A percentile compares a stretch with the other conserved stretches of the same genome.
Conservation (phyloP, 176 grass and related monocot genomes). For the Oryza officinalis region DNA sequence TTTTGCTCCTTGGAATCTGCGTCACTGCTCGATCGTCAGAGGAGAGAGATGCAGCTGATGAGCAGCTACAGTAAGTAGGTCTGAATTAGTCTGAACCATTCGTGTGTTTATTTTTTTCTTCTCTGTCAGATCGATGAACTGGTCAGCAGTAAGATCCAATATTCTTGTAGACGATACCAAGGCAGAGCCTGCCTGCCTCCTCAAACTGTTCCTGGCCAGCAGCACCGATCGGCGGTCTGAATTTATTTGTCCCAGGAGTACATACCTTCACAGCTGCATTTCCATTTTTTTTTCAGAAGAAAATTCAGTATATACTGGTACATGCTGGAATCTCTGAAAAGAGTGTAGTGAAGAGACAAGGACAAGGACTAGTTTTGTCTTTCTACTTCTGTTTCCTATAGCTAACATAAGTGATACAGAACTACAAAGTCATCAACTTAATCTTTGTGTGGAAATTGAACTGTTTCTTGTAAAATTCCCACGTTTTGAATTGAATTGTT, state of each 20-base stretch:
- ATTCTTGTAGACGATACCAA: constrained; percentile 36
- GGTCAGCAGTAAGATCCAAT: constrained; percentile 42
- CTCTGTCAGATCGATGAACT: background rate
- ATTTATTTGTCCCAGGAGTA: background rate
- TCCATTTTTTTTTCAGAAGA: background rate
- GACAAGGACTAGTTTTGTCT: too few species aligned
- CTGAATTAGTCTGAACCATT: background rate
- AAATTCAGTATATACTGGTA: background rate
- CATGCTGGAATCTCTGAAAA: background rate
- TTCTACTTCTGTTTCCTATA: too few species aligned
- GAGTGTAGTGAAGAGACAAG: too few species aligned
- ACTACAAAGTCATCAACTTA: too few species aligned
- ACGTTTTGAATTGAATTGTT: too few species aligned
- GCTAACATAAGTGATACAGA: too few species aligned
- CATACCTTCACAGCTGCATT: background rate
- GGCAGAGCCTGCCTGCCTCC: background rate
- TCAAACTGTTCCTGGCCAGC: background rate
- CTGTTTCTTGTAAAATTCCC: too few species aligned
- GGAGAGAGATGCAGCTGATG: background rate
- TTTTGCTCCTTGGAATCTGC: constrained; percentile 27
- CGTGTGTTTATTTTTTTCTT: background rate
- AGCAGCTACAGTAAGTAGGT: background rate
- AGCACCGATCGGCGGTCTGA: background rate
- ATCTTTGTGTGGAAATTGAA: too few species aligned
- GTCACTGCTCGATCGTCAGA: background rate